Evolutionary conservation across 2,329 filamentous ascomycete species (phyloP), one percentile per base, ranked within the genome.

Genomic region (Penicillium concentricum): DNA sequence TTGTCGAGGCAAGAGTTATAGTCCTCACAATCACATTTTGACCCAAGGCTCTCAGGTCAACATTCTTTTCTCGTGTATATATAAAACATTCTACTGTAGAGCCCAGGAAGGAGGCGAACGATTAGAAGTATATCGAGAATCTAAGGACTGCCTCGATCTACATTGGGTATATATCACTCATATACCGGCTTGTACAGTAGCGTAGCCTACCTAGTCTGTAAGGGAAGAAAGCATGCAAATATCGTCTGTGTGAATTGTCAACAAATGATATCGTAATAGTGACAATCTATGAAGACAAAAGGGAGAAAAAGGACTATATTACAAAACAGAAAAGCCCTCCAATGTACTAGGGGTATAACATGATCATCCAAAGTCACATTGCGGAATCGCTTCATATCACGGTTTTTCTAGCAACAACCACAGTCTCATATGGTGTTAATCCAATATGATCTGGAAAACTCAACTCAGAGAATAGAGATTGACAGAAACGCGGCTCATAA

Each of bases 401-500:
- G 10, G 56, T 20, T 16, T 30, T 59, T 50, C 53, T 59, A 16
- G 61, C 64, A 51, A 70, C 37, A 34, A 62, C 66, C 46, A 63
- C 41, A 53, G 58, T 55, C 54, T 71, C 69, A 58, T 63, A 71
- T 26, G 58, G 62, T 22, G 66, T 57, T 24, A 71, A 15, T 13
- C 69, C 69, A 16, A 55, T 51, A 24, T 61, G 58, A n/a, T 64
- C 64, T 18, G 59, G 54, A 45, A 67, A 49, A 9, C 8, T 49
- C 49, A 67, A 39, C 5, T 62, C 43, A 15, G 54, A 64, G 41
- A 67, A 69, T 5, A 43, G n/a, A 18, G 64, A 69, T 16, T 57
- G 37, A 12, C 41, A 44, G 57, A 71, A 71, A 35, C 61, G 64
- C n/a, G 45, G 38, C 56, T 69, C 68, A 61, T 71, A 71, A 47